Evolutionary conservation across 805 yeast species (phyloP), one percentile per base, ranked within the genome.

Genomic region (Nakazawaea wickerhamii): DNA sequence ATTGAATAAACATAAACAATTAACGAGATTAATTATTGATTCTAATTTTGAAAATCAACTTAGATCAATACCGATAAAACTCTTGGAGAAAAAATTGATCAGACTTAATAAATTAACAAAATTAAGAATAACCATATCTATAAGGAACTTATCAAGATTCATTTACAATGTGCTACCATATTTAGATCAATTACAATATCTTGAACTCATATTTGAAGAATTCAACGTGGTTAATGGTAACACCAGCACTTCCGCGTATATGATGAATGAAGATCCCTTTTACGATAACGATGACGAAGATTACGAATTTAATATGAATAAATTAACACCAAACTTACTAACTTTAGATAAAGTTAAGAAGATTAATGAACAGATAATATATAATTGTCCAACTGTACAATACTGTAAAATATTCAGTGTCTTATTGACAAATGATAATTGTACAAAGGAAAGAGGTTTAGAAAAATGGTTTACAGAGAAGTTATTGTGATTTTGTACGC

Each of bases 391-490:
- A 3, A 40, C 17, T 11, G 42, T 56, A 19, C 36, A 42, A 28
- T 55, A 54, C 26, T 30, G 51, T 26, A 53, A 48, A 34, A 25
- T 51, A 3, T 51, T 51, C 40, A 48, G 50, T 41, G 43, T 46
- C 15, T 47, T 55, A 10, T 43, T 40, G 5, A 38, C 50, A 22
- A 31, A 30, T 11, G 41, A 35, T 18, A 38, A 34, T 18, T 40
- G 43, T 14, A 41, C 47, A 23, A 51, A 54, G 28, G 53, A 48
- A 26, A 44, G 47, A 35, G 55, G 56, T 3, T 41, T 56, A 19
- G 51, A 55, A 9, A 40, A 40, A n/a, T 58, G 60, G 60, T 54
- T 56, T 30, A 48, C 45, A 5, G 33, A 46, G 15, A 50, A 51
- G 17, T 38, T 55, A 30, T 23, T 40, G 11, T 40, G 22, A 19